phyloP scores from a whole-genome alignment of 2,329 filamentous ascomycete species.

The Orbilia quercus region DNA sequence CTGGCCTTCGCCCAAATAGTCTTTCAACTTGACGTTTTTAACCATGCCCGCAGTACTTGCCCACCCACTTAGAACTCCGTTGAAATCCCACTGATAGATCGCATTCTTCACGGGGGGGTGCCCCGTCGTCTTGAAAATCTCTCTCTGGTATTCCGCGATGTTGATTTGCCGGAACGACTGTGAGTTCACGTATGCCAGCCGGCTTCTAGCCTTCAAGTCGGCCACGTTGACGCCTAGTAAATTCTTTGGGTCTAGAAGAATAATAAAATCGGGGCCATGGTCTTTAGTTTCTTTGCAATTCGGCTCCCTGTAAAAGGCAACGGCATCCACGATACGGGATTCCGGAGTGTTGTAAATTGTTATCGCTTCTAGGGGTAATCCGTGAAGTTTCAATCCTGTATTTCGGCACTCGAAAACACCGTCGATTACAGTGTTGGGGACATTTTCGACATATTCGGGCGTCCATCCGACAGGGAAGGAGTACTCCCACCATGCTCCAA shows the following conservation, averaged over 20 bases:
- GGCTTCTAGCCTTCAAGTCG: conserved; percentile 25
- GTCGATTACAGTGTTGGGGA: neutral
- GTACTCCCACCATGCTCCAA: conserved; percentile 24
- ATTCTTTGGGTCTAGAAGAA: conserved; percentile 18
- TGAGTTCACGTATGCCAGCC: neutral
- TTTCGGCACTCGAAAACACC: conserved; percentile 13
- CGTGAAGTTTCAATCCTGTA: conserved; percentile 10
- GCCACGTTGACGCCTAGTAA: conserved; percentile 32
- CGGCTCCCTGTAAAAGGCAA: conserved; percentile 28
- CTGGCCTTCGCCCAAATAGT: neutral
- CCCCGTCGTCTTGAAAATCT: too few species aligned
- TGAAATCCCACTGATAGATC: neutral
- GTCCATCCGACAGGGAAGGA: conserved; percentile 9
- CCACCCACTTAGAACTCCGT: neutral
- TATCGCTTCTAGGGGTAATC: conserved; percentile 17
- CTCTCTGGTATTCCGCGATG: neutral
- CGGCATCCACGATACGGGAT: conserved; percentile 4
- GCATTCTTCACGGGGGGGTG: too few species aligned
- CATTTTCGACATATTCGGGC: neutral
- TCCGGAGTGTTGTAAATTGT: conserved; percentile 26
- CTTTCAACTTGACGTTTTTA: conserved; percentile 1
- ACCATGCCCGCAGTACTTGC: neutral
- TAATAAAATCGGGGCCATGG: neutral
- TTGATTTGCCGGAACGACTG: conserved; percentile 13
- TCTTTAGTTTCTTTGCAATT: conserved; percentile 16